Evolutionary conservation across 306 rosid genomes (phyloP), one percentile per base, ranked within the genome.

Genomic region (Bauhinia variegata): DNA sequence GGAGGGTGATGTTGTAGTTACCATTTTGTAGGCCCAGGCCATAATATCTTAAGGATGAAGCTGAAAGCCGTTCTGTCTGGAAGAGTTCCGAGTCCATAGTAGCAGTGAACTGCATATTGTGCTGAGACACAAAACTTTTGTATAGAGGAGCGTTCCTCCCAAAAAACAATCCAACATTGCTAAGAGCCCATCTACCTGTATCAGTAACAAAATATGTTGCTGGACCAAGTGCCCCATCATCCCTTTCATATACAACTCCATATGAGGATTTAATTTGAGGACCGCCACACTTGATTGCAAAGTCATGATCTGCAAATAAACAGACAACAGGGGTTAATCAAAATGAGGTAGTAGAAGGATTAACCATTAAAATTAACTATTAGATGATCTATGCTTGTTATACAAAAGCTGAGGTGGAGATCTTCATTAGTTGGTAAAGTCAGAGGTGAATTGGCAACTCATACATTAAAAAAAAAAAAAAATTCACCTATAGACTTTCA

Each of bases 1-100:
- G 85, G 60, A 91, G 96, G 57, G 70, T 77, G 31, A 91, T 75
- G 32, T 75, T 86, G 74, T 91, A 88, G 70, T 71, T 59, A 2
- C 96, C 93, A 61, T 88, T 86, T 54, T 88, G 67, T 33, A 88
- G 82, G 34, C 97, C 93, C 48, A 88, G 37, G 9, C 97, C 96
- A 70, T 78, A 86, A 79, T 91, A 88, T 80, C 97, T 81, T 44
- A 91, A 54, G 14, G 97, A 91, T 33, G 96, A 91, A 71, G 96
- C 76, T 53, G 97, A 88, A 41, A 88, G 42, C 12, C 97, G 76
- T 13, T 82, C 81, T 33, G 91, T 83, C 76, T 91, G 93, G 44
- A 84, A 88, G 54, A 88, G 75, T 73, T 81, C 93, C 0, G 91
- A 0, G 48, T 85, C 67, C 57, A 83, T 6, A 56, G 89, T 68